Percentiles rank a stretch among this genome's conserved stretches.
phyloP scores from a whole-genome alignment of 83 land plant species.

The Diphasiastrum complanatum region DNA sequence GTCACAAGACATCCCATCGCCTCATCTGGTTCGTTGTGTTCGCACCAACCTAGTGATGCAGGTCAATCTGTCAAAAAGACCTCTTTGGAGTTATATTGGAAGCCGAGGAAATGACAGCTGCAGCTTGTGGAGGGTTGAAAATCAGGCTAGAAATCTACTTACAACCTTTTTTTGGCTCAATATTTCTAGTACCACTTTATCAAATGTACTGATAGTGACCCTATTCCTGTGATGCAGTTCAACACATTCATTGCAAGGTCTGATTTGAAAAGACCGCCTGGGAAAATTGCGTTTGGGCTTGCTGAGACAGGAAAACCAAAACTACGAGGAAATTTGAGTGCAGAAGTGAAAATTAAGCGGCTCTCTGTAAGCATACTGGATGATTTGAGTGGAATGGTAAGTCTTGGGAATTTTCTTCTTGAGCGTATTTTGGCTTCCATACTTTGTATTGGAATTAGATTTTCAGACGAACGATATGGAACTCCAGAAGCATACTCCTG shows the following conservation, averaged over 20 bases:
- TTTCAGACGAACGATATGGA: not conserved
- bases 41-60: constrained; percentile 81
- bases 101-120: constrained; percentile 57
- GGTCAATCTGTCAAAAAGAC: constrained; percentile 52
- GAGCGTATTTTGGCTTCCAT: not conserved
- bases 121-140: constrained; percentile 96
- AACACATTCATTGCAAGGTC: constrained; percentile 87
- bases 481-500: too few species aligned
- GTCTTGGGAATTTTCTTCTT: not conserved
- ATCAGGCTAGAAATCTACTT: constrained; percentile 53
- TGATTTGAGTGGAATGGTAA: constrained; percentile 75
- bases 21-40: constrained; percentile 70
- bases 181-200: too few species aligned
- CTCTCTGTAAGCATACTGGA: constrained; percentile 73
- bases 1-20: constrained; percentile 43
- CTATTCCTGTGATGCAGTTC: constrained; percentile 41
- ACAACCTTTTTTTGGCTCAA: too few species aligned
- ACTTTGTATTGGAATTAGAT: not conserved
- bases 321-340: constrained; percentile 59
- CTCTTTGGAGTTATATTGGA: constrained; percentile 60
- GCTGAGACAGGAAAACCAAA: constrained; percentile 65
- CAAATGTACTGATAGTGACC: not conserved
- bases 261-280: constrained; percentile 77
- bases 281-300: constrained; percentile 62
- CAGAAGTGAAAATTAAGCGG: constrained; percentile 69